Conservation (phyloP, 306 rosid species). For the Ochetophila trinervis region DNA sequence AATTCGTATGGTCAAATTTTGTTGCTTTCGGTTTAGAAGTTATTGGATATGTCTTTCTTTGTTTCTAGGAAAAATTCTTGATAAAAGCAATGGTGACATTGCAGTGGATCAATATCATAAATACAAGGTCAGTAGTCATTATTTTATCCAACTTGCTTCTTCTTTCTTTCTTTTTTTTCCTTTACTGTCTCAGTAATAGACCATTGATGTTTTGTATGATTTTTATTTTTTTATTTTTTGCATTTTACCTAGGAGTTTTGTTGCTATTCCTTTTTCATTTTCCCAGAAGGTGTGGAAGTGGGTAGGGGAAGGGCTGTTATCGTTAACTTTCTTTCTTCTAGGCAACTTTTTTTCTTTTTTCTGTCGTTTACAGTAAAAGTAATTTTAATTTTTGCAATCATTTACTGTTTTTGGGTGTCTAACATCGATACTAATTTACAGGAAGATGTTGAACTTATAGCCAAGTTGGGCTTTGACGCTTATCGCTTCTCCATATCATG, state of each 20-base stretch:
- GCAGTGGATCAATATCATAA: slow-evolving; percentile 92
- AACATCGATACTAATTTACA: slow-evolving; percentile 29
- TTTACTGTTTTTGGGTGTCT: slow-evolving; percentile 7
- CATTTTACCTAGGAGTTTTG: background rate
- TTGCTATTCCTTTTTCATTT: slow-evolving; percentile 1
- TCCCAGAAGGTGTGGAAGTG: background rate
- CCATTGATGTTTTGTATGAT: background rate
- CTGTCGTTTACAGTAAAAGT: background rate
- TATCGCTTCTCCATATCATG: slow-evolving; percentile 92
- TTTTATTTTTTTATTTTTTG: background rate
- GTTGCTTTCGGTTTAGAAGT: slow-evolving; percentile 5
- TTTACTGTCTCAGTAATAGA: background rate
- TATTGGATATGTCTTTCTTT: slow-evolving; percentile 24
- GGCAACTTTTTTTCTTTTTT: slow-evolving; percentile 1
- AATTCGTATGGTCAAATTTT: slow-evolving; percentile 5
- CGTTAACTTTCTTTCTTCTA: background rate
- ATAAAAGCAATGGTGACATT: slow-evolving; percentile 75
- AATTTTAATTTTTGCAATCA: too few species aligned
- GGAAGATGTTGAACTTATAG: slow-evolving; percentile 90
- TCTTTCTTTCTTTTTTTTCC: background rate
- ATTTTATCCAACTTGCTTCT: too few species aligned
- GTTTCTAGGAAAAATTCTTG: slow-evolving; percentile 61
- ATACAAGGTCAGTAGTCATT: slow-evolving; percentile 54
- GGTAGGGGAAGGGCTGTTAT: background rate
- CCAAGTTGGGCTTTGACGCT: slow-evolving; percentile 80